These are phyloP conservation scores for Coffea humblotiana DNA, from an alignment of 305 asterid species.

Conservation along the genomic window DNA sequence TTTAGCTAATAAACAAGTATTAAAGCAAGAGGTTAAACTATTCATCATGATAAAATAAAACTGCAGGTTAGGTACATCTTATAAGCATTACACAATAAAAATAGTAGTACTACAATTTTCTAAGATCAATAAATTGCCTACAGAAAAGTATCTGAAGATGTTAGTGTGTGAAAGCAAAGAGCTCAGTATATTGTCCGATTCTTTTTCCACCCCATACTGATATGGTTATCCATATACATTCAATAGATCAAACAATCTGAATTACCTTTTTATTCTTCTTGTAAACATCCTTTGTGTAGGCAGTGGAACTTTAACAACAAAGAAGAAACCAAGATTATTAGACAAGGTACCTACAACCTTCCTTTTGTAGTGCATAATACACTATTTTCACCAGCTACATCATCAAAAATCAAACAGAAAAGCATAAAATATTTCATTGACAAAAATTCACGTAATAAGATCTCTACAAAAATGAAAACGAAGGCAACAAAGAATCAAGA, in stretches of 20 bases:
- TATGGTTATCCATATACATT: neutral
- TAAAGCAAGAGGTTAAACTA: neutral
- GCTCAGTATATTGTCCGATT: neutral
- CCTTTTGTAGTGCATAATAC: no score
- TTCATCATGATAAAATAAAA: neutral
- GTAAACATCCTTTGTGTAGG: neutral
- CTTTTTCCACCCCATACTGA: neutral
- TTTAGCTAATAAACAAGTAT: neutral
- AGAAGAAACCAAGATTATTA: conserved; percentile 6
- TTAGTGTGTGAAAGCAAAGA: neutral
- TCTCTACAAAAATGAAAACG: neutral
- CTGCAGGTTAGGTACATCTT: neutral
- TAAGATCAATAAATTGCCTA: neutral
- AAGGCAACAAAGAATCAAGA: neutral
- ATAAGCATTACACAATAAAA: neutral
- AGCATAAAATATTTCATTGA: no score
- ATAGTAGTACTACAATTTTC: neutral
- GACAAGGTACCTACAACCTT: neutral
- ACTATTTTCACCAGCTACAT: neutral
- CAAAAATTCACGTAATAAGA: neutral
- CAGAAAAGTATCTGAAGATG: neutral
- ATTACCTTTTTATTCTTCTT: neutral
- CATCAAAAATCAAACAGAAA: neutral
- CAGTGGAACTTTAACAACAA: neutral
- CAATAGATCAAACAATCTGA: neutral